Base-by-base conservation (phyloP, 2,329 filamentous ascomycete species). In the Dryadomyces quercivorus region DNA sequence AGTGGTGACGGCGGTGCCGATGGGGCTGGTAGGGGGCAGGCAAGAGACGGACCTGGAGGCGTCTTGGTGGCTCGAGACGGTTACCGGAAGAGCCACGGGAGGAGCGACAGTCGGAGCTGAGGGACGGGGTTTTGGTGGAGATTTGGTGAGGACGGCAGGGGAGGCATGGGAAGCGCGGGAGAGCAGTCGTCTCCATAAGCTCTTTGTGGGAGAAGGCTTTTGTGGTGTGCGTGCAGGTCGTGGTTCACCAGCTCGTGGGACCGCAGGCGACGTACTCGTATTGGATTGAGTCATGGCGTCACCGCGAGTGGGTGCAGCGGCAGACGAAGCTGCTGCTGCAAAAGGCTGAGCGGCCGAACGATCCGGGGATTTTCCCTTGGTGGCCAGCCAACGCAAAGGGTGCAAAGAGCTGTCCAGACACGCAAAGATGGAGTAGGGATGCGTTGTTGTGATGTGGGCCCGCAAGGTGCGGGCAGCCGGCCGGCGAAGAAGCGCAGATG, bases 171-270 rank as follows among this genome's bases (percentile, higher is more conserved):
- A 15, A 16, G 47, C 45, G 26, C 59, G 56, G 34, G 50, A 50
- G 15, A 62, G 26, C 1, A 61, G 9, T 5, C 54, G 51, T 42
- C 57, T 59, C 56, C 56, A 61, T 9, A 60, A 9, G 54, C 58
- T 59, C 42, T 56, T 59, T 50, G 56, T 50, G 61, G 65, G 55
- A 61, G 66, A 57, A 62, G 66, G 34, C 36, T 20, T 15, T 7
- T 40, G 51, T 53, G 53, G 12, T 49, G 48, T 8, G 4, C 16
- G 31, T 38, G 53, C 7, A 15, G 31, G 4, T 22, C n/a, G 26
- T 18, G 38, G 18, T 36, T 31, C 36, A 12, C 16, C 44, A 46
- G 53, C 53, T 20, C 50, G 43, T 26, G 42, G 53, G 47, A 45
- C 54, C n/a, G 44, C 45, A 36, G 49, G 48, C 50, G 42, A 8